phyloP scores from a whole-genome alignment of 2,329 filamentous ascomycete genomes.

The Teratosphaeria epicoccoides region DNA sequence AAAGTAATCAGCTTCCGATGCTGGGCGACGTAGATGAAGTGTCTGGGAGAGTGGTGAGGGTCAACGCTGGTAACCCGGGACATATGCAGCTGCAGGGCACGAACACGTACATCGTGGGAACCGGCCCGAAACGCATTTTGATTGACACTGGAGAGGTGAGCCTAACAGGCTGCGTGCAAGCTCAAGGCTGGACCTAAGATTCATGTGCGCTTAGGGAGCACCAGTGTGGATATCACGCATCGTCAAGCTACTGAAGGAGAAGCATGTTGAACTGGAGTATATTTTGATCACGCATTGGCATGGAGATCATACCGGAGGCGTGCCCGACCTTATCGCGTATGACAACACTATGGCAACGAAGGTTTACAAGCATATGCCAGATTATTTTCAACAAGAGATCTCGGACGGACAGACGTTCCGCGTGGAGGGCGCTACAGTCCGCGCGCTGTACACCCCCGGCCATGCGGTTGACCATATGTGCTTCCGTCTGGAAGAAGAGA shows the following conservation, averaged over 20 bases:
- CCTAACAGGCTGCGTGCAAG: slow-evolving; percentile 26
- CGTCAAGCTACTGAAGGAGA: slow-evolving; percentile 23
- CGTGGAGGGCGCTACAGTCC: slow-evolving; percentile 31
- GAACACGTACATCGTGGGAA: slow-evolving; percentile 33
- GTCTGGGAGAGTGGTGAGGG: slow-evolving; percentile 12
- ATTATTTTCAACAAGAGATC: slow-evolving; percentile 25
- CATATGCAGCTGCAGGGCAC: slow-evolving; percentile 31
- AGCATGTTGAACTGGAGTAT: slow-evolving; percentile 29
- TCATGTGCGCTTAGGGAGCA: too few relatives aligned
- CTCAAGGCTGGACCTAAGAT: too few relatives aligned
- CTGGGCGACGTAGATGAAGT: slow-evolving; percentile 13
- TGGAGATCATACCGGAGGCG: slow-evolving; percentile 35
- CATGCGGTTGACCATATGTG: slow-evolving; percentile 28
- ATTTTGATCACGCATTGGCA: slow-evolving; percentile 37
- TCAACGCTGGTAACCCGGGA: slow-evolving; percentile 18
- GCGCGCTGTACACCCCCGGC: slow-evolving; percentile 26
- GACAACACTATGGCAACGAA: slow-evolving; percentile 19
- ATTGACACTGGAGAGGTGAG: slow-evolving; percentile 28
- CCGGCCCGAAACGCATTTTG: slow-evolving; percentile 24
- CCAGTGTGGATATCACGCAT: too few relatives aligned
- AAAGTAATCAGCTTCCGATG: slow-evolving; percentile 9
- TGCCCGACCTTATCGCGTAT: slow-evolving; percentile 28
- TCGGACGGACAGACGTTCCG: slow-evolving; percentile 28
- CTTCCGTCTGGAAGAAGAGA: slow-evolving; percentile 27
- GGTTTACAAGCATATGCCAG: slow-evolving; percentile 31